These are phyloP conservation scores for Uronychia binucleata DNA, from an alignment of 73 alveolate species.

Conservation along the genomic window DNA sequence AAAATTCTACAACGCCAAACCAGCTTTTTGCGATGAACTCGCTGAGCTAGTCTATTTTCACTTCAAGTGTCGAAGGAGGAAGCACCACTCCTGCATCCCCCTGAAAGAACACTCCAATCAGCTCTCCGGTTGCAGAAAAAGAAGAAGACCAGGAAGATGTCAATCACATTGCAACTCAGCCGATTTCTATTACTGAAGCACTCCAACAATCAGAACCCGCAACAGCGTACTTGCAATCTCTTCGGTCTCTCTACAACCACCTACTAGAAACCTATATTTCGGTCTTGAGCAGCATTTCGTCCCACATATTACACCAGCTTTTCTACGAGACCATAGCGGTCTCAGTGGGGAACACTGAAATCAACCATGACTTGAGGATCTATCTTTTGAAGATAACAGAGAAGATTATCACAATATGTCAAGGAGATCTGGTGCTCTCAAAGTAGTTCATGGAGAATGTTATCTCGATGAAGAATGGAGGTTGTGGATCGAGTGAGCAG, in stretches of 20 bases:
- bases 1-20: background rate
- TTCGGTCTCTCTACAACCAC: conserved; percentile 20
- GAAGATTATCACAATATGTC: conserved; percentile 71
- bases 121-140: background rate
- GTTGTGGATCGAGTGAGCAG: conserved; percentile 9
- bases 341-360: conserved; percentile 14
- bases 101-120: background rate
- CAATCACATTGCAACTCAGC: background rate
- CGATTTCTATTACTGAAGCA: too few species aligned
- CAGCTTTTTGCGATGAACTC: background rate
- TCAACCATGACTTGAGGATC: conserved; percentile 45
- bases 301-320: conserved; percentile 62
- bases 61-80: background rate
- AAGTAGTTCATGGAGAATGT: conserved; percentile 29
- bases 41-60: background rate
- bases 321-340: conserved; percentile 65
- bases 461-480: background rate
- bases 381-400: conserved; percentile 68
- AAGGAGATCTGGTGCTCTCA: conserved; percentile 65
- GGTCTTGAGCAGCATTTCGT: conserved; percentile 64
- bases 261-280: conserved; percentile 58
- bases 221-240: conserved; percentile 28
- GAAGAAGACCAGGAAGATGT: background rate
- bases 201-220: conserved; percentile 39
- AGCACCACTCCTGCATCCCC: background rate